Percentiles rank a stretch among this genome's conserved stretches.
Conservation (phyloP, 2,329 filamentous ascomycete genomes). For the Botrytis elliptica region DNA sequence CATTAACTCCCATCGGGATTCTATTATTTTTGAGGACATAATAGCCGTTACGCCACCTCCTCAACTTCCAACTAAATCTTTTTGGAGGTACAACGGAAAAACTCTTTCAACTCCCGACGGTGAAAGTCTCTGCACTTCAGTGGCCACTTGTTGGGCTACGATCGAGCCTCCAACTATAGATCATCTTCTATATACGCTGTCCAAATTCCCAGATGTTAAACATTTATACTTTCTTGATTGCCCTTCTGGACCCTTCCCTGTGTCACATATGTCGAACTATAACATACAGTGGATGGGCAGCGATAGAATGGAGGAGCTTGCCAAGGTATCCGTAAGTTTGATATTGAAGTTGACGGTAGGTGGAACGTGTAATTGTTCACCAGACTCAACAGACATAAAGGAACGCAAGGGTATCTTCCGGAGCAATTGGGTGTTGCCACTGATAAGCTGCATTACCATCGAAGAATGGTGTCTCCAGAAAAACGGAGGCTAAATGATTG, state of each 20-base stretch:
- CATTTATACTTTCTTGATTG: not conserved
- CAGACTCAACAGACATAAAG: not conserved
- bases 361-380: not conserved
- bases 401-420: not conserved
- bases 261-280: rapidly evolving
- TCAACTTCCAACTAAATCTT: rapidly evolving
- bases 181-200: not conserved
- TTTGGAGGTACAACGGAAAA: not conserved
- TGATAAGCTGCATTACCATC: not conserved
- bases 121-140: not conserved
- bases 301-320: too few species aligned
- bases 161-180: not conserved
- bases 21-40: not conserved
- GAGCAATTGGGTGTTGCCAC: not conserved
- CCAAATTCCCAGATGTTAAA: not conserved
- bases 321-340: rapidly evolving
- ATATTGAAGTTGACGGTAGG: rapidly evolving
- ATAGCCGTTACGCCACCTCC: rapidly evolving
- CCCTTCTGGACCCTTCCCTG: too few species aligned
- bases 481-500: not conserved
- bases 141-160: not conserved
- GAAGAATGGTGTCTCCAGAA: not conserved
- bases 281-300: not conserved
- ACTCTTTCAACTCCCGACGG: not conserved
- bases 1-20: not conserved